Evolutionary conservation across 164 flowering plant genomes (phyloP).

Genomic region (Chloranthus sessilifolius): DNA sequence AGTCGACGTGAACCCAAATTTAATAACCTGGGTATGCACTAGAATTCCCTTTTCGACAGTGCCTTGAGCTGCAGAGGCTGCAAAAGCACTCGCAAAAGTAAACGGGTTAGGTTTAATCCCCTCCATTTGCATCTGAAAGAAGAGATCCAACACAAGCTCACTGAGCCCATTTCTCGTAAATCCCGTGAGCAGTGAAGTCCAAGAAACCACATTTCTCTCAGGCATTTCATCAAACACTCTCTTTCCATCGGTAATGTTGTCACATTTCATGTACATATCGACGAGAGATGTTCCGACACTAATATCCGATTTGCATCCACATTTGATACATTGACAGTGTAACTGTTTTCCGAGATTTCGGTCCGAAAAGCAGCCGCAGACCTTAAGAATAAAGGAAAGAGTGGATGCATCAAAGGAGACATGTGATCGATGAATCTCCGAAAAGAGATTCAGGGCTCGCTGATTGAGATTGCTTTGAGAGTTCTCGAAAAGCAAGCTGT

Average conservation of each 20-base stretch:
- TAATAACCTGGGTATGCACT: conserved; percentile 51
- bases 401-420: conserved; percentile 34
- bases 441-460: conserved; percentile 46
- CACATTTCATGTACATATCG: conserved; percentile 75
- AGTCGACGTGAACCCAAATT: conserved; percentile 47
- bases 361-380: conserved; percentile 39
- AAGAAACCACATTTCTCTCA: conserved; percentile 74
- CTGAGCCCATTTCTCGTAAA: conserved; percentile 43
- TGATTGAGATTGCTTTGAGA: conserved; percentile 35
- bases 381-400: conserved; percentile 62
- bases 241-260: conserved; percentile 39
- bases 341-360: conserved; percentile 46
- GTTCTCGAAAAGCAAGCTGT: conserved; percentile 41
- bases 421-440: conserved; percentile 30
- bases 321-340: conserved; percentile 53
- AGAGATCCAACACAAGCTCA: conserved; percentile 31
- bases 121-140: conserved; percentile 45
- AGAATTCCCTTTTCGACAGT: conserved; percentile 40
- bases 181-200: conserved; percentile 82
- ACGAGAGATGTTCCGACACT: conserved; percentile 82
- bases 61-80: conserved; percentile 50
- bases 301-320: conserved; percentile 47
- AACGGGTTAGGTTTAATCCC: conserved; percentile 64
- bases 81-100: conserved; percentile 59
- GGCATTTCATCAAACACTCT: conserved; percentile 58